Evolutionary conservation across 2,329 filamentous ascomycete species (phyloP).

Genomic region (Thelonectria olida): DNA sequence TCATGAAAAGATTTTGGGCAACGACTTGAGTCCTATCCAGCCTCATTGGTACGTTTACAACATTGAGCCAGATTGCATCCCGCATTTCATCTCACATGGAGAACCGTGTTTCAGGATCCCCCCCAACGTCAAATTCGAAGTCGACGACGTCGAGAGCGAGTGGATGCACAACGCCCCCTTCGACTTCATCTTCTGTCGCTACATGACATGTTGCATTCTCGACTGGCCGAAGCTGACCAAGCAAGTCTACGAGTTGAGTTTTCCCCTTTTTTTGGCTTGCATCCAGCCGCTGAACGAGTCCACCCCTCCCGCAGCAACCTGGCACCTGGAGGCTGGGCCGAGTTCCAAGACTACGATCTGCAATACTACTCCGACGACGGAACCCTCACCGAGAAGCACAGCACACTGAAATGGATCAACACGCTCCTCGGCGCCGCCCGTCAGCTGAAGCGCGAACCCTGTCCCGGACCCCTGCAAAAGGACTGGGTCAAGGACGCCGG

Average conservation of each 20-base stretch:
- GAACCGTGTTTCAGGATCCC: not conserved
- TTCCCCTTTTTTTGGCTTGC: too few relatives aligned
- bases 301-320: conserved; percentile 33
- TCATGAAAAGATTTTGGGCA: conserved; percentile 40
- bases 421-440: conserved; percentile 26
- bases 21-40: conserved; percentile 44
- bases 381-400: conserved; percentile 31
- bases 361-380: conserved; percentile 42
- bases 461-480: conserved; percentile 37
- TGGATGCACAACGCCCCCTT: conserved; percentile 43
- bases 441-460: conserved; percentile 33
- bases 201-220: conserved; percentile 43
- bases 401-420: conserved; percentile 33
- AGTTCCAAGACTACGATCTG: conserved; percentile 42
- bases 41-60: conserved; percentile 41
- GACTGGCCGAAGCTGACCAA: conserved; percentile 42
- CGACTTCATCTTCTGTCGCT: conserved; percentile 48
- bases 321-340: conserved; percentile 48
- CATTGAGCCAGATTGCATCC: too few relatives aligned
- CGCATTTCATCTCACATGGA: not conserved
- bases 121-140: not conserved
- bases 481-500: conserved; percentile 46
- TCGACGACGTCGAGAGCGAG: conserved; percentile 47
- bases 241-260: conserved; percentile 35
- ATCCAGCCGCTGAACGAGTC: not conserved